Conservation (phyloP, 306 rosid species). For the Rosa lucieae region DNA sequence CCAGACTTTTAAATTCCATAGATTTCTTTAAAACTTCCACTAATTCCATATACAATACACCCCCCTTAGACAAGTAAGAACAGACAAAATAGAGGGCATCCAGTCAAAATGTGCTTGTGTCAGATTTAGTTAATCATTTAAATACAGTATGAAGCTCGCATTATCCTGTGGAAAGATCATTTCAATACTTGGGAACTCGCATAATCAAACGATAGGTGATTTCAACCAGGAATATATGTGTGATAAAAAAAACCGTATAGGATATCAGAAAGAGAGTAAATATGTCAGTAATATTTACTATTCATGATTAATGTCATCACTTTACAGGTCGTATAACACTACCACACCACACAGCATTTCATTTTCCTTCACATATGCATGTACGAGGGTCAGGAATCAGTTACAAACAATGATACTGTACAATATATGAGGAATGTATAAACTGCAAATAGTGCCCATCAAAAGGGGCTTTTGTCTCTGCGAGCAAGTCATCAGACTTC, state of each 20-base stretch:
- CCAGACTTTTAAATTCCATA: too few species aligned
- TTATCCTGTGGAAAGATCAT: not conserved
- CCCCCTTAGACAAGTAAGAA: not conserved
- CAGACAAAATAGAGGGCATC: not conserved
- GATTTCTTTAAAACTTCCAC: too few species aligned
- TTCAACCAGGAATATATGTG: not conserved
- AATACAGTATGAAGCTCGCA: not conserved
- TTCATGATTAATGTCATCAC: not conserved
- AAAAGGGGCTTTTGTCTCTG: constrained; percentile 55
- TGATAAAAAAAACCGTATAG: not conserved
- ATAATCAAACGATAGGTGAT: not conserved
- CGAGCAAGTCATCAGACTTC: constrained; percentile 27
- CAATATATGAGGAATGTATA: not conserved
- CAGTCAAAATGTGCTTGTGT: not conserved
- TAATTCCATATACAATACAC: too few species aligned
- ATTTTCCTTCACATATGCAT: constrained; percentile 5
- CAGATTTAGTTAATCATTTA: not conserved
- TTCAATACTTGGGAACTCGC: not conserved
- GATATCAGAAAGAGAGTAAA: not conserved
- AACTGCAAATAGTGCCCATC: constrained; percentile 19
- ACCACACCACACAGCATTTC: not conserved
- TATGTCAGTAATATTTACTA: not conserved
- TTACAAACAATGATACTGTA: constrained; percentile 1
- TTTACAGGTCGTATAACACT: constrained; percentile 3
- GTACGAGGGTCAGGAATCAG: not conserved